phyloP scores from a whole-genome alignment of 2,329 filamentous ascomycete genomes.

The Aspergillus sp. region DNA sequence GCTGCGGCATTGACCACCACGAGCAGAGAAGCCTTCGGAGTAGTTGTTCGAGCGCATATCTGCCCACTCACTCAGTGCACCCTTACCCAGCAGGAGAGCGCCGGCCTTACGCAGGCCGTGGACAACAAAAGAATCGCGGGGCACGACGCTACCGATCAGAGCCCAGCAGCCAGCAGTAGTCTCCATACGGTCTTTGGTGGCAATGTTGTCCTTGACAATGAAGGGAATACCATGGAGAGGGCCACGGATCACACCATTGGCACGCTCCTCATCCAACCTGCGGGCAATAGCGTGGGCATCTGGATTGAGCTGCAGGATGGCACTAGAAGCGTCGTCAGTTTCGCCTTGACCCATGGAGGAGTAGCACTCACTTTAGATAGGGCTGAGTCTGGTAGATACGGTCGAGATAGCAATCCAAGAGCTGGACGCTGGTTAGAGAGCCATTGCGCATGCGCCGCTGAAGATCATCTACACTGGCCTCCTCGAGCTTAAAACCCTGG shows the following conservation, averaged over 20 bases:
- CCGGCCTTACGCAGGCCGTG: constrained; percentile 61
- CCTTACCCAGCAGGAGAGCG: constrained; percentile 69
- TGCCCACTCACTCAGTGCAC: constrained; percentile 71
- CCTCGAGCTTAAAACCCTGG: constrained; percentile 61
- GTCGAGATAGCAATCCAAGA: constrained; percentile 63
- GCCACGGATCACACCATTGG: constrained; percentile 56
- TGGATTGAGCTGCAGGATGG: constrained; percentile 65
- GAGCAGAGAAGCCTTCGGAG: constrained; percentile 64
- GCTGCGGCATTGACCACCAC: constrained; percentile 63
- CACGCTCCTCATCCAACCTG: constrained; percentile 60
- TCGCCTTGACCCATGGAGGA: neutral
- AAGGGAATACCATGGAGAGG: constrained; percentile 75
- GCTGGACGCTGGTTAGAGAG: constrained; percentile 56
- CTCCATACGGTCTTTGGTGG: constrained; percentile 66
- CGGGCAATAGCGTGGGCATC: constrained; percentile 64
- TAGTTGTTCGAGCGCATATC: constrained; percentile 68
- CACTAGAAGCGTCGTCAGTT: constrained; percentile 17
- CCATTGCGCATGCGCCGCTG: constrained; percentile 58
- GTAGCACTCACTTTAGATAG: constrained; percentile 57
- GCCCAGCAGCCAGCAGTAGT: constrained; percentile 71
- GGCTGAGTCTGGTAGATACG: constrained; percentile 61
- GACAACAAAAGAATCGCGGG: constrained; percentile 67
- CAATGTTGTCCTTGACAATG: constrained; percentile 69
- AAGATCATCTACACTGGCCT: constrained; percentile 68
- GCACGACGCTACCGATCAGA: constrained; percentile 64